phyloP scores from a whole-genome alignment of 2,329 filamentous ascomycete species.

The Tolypocladium pustulatum region DNA sequence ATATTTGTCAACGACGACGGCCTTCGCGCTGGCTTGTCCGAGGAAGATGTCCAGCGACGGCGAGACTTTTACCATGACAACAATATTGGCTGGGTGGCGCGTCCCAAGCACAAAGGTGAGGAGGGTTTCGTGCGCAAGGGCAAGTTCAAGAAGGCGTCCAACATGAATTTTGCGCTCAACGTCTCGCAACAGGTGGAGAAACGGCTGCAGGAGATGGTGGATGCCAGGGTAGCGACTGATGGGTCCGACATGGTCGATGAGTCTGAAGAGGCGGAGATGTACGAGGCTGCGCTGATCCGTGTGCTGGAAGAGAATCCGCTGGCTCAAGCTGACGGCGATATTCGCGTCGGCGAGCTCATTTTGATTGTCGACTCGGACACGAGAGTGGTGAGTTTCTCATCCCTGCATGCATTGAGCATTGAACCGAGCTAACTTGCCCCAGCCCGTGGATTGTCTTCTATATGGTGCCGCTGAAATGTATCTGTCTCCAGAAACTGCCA shows the following conservation, averaged over 20 bases:
- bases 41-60: constrained; percentile 27
- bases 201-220: constrained; percentile 31
- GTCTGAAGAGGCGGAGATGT: constrained; percentile 30
- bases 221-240: constrained; percentile 7
- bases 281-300: constrained; percentile 35
- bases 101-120: constrained; percentile 34
- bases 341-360: constrained; percentile 53
- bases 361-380: constrained; percentile 61
- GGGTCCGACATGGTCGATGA: constrained; percentile 13
- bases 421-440: background rate
- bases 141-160: constrained; percentile 65
- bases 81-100: constrained; percentile 34
- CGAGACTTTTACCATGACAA: constrained; percentile 39
- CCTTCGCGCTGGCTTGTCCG: constrained; percentile 39
- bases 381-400: constrained; percentile 31
- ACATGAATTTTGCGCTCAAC: constrained; percentile 63
- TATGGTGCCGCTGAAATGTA: constrained; percentile 65
- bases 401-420: no score
- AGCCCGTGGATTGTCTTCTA: constrained; percentile 53
- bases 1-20: constrained; percentile 56
- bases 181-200: constrained; percentile 53
- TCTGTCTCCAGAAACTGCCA: constrained; percentile 56
- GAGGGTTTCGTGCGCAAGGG: constrained; percentile 43
- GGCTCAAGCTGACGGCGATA: constrained; percentile 50
- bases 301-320: constrained; percentile 34